Evolutionary conservation across 23 red algal genomes (phyloP), one percentile per base, ranked within the genome.

Genomic region (Gracilariopsis chorda): DNA sequence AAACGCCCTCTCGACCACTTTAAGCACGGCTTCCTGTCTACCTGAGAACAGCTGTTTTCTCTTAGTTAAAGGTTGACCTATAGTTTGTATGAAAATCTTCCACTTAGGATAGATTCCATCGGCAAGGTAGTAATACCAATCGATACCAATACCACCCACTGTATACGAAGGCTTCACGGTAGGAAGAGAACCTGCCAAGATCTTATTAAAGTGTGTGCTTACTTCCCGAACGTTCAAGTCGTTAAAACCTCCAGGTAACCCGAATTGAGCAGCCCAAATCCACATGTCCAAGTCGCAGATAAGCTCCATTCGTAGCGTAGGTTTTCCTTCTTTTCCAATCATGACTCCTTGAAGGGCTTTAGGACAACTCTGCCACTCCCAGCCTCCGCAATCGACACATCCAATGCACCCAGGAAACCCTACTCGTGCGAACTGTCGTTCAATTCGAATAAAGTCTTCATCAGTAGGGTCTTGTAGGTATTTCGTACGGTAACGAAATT

Each of bases 351-450:
- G 78, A 16, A 82, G 34, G 4, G 55, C 48, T 9, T 61, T 82
- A 8, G 78, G 78, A 82, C 49, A 82, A 23, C 59, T 82, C 76
- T 82, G 56, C 51, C 49, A 82, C 40, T 34, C 23, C 78, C 49
- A 82, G 9, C 11, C 71, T 4, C 9, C 71, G 48, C 71, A 77
- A 33, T 46, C 71, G 4, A 53, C 27, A 48, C 71, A 87, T 33
- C 63, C 83, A 74, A 87, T 87, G 3, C 62, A 87, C 5, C 86
- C 55, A 0, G 86, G 1, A 20, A 90, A 90, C 11, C 48, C 71
- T 37, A 49, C 57, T 7, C 11, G 36, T 0, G 11, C 42, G 49
- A 79, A 80, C 71, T 1, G 1, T 9, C 40, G 20, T 30, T 78
- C 86, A 36, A 79, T 90, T n/a, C 53, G 11, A 16, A 39, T 16